phyloP scores from a whole-genome alignment of 176 grass and related monocot genomes.

The Triticum urartu region DNA sequence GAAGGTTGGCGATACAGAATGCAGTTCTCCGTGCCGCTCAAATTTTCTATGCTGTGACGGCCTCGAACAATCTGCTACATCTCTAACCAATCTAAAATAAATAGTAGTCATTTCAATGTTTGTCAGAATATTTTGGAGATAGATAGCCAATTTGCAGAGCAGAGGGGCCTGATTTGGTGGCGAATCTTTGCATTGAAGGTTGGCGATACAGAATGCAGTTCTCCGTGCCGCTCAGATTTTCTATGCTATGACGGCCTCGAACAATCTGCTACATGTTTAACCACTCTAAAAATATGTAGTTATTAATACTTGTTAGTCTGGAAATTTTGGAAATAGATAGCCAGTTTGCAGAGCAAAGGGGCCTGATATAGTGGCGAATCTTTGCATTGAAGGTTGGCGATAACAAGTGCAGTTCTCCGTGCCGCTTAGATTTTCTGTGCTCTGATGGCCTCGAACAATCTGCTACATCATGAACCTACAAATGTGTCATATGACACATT shows the following conservation, averaged over 20 bases:
- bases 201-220: neutral
- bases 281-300: no score
- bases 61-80: conserved; percentile 22
- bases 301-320: no score
- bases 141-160: neutral
- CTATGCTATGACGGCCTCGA: neutral
- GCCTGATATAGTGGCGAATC: neutral
- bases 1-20: neutral
- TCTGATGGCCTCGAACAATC: neutral
- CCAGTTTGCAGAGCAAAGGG: conserved; percentile 23
- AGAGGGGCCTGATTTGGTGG: neutral
- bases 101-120: no score
- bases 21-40: conserved; percentile 1
- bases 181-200: conserved; percentile 20
- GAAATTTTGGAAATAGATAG: no score
- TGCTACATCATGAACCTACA: neutral
- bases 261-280: neutral
- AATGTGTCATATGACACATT: no score
- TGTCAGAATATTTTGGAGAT: no score
- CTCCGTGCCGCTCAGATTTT: neutral
- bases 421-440: neutral
- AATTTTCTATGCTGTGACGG: neutral
- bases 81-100: neutral
- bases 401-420: neutral
- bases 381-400: conserved; percentile 17